Evolutionary conservation across 257 asterid species (phyloP).

Genomic region (Anisodus acutangulus): DNA sequence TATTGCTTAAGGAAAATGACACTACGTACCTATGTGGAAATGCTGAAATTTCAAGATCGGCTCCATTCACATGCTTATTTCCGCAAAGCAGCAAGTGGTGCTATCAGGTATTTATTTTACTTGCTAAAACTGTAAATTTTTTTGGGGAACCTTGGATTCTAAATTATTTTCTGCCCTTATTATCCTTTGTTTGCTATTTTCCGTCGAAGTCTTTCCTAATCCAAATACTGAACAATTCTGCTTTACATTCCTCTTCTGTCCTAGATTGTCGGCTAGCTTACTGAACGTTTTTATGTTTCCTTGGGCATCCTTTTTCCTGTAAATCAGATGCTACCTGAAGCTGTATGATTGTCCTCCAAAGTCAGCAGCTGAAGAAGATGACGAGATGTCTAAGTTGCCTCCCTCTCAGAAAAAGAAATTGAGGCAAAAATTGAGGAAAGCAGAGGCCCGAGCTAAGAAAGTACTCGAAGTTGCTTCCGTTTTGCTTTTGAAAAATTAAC

Average conservation of each 20-base stretch:
- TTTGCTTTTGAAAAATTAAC: conserved; percentile 31
- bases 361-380: conserved; percentile 83
- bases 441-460: conserved; percentile 97
- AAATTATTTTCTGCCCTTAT: not conserved
- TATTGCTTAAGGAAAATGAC: conserved; percentile 99
- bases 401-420: conserved; percentile 93
- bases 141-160: conserved; percentile 22
- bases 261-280: conserved; percentile 13
- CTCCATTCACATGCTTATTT: conserved; percentile 92
- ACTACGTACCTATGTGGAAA: conserved; percentile 85
- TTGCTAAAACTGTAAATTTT: not conserved
- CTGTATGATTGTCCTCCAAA: conserved; percentile 87
- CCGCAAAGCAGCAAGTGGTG: conserved; percentile 92
- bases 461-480: conserved; percentile 44
- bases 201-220: not conserved
- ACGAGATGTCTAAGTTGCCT: conserved; percentile 78
- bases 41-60: conserved; percentile 92
- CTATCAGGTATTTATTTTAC: conserved; percentile 59
- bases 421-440: conserved; percentile 92
- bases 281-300: conserved; percentile 23
- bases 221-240: not conserved
- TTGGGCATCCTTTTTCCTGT: conserved; percentile 21
- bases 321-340: conserved; percentile 87
- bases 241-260: not conserved
- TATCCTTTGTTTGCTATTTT: conserved; percentile 21